These are phyloP conservation scores for Candida albicans DNA, from an alignment of 1,139 yeast genomes.

Conservation along the genomic window DNA sequence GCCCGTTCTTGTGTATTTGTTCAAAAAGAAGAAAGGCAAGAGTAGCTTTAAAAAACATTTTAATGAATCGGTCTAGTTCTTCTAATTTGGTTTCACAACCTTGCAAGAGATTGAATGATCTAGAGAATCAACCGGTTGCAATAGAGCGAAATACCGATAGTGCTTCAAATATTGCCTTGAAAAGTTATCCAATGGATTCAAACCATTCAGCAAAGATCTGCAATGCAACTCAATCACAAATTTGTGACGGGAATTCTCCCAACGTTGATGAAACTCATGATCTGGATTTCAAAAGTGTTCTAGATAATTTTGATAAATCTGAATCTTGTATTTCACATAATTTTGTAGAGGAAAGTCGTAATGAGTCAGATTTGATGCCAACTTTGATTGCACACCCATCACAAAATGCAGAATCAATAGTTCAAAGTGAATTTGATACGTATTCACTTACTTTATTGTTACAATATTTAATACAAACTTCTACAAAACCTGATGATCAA, in stretches of 20 bases:
- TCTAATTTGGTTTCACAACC: not conserved
- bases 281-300: slow-evolving; percentile 20
- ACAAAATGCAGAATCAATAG: slow-evolving; percentile 12
- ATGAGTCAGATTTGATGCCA: slow-evolving; percentile 8
- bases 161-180: slow-evolving; percentile 15
- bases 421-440: slow-evolving; percentile 25
- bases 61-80: not conserved
- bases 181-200: slow-evolving; percentile 16
- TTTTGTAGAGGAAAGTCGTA: not conserved
- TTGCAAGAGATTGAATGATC: slow-evolving; percentile 3
- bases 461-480: slow-evolving; percentile 23
- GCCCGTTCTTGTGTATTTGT: slow-evolving; percentile 4
- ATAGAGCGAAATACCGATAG: slow-evolving; percentile 3
- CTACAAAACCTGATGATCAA: slow-evolving; percentile 12
- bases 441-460: slow-evolving; percentile 30
- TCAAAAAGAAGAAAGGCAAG: slow-evolving; percentile 3
- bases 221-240: not conserved
- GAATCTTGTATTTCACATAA: slow-evolving; percentile 8
- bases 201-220: slow-evolving; percentile 1
- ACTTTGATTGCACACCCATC: slow-evolving; percentile 19
- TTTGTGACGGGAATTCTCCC: not conserved
- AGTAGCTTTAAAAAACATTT: not conserved
- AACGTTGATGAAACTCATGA: slow-evolving; percentile 2
- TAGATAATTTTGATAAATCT: slow-evolving; percentile 18
- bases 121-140: slow-evolving; percentile 7